A percentile compares a stretch with the other conserved stretches of the same genome.
These are phyloP conservation scores for Pseudogymnoascus sp. DNA, from an alignment of 2,329 filamentous ascomycete genomes.

Conservation along the genomic window DNA sequence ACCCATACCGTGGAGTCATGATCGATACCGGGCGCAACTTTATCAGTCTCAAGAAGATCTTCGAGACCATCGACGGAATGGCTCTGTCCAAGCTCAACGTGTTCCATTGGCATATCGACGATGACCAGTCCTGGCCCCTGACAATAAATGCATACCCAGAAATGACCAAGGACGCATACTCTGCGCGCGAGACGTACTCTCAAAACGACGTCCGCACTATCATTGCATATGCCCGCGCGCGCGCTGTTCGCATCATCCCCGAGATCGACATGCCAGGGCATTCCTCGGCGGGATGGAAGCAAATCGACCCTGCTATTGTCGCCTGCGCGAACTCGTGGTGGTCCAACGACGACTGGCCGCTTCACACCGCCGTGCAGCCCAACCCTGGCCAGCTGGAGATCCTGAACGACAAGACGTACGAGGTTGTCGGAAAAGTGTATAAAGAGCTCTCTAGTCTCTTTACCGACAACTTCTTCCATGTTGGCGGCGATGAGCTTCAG, in stretches of 20 bases:
- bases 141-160: conserved; percentile 66
- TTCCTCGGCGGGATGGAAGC: conserved; percentile 51
- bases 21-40: conserved; percentile 67
- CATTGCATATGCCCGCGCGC: conserved; percentile 58
- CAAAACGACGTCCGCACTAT: conserved; percentile 55
- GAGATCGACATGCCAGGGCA: conserved; percentile 77
- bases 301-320: conserved; percentile 57
- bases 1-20: conserved; percentile 67
- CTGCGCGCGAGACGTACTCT: conserved; percentile 55
- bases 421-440: conserved; percentile 47
- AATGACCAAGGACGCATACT: conserved; percentile 67
- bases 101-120: conserved; percentile 70
- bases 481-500: conserved; percentile 70
- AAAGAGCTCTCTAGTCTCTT: conserved; percentile 64
- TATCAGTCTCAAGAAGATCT: conserved; percentile 60
- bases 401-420: conserved; percentile 62
- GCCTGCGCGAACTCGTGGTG: conserved; percentile 51
- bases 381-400: conserved; percentile 53
- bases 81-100: conserved; percentile 75
- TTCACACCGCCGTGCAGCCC: conserved; percentile 57
- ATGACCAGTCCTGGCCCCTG: conserved; percentile 76
- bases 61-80: conserved; percentile 65
- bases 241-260: conserved; percentile 61
- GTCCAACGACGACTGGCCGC: conserved; percentile 48
- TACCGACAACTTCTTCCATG: conserved; percentile 70